A percentile compares a stretch with the other conserved stretches of the same genome.
phyloP scores from a whole-genome alignment of 2,329 filamentous ascomycete species.

The Diaporthe citrichinensis region DNA sequence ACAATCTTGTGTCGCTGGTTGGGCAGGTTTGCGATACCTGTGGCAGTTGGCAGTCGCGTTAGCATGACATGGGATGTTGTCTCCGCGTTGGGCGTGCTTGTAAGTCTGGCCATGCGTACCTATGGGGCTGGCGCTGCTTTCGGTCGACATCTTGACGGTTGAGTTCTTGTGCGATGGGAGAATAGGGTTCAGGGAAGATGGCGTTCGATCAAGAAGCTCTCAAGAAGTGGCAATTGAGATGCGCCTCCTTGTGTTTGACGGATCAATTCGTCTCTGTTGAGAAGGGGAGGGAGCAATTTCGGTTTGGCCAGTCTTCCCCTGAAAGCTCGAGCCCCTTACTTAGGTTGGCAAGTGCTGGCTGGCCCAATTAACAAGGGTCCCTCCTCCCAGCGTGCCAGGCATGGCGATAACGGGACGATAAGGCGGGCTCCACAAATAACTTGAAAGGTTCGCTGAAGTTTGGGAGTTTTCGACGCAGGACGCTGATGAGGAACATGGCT shows the following conservation, averaged over 20 bases:
- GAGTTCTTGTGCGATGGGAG: background rate
- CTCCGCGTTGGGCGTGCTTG: slow-evolving; percentile 12
- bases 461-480: slow-evolving; percentile 9
- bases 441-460: slow-evolving; percentile 37
- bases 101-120: slow-evolving; percentile 63
- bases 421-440: slow-evolving; percentile 31
- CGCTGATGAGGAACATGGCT: slow-evolving; percentile 48
- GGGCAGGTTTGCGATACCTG: slow-evolving; percentile 67
- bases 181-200: slow-evolving; percentile 15
- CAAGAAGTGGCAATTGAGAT: slow-evolving; percentile 32
- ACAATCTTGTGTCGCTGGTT: slow-evolving; percentile 84
- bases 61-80: slow-evolving; percentile 11
- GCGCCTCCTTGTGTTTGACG: slow-evolving; percentile 31
- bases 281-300: slow-evolving; percentile 37
- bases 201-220: slow-evolving; percentile 21
- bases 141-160: slow-evolving; percentile 40
- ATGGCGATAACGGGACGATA: slow-evolving; percentile 28
- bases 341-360: slow-evolving; percentile 32
- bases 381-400: background rate
- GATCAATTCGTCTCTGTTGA: slow-evolving; percentile 33
- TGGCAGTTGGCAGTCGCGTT: slow-evolving; percentile 11
- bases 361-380: slow-evolving; percentile 31
- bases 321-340: slow-evolving; percentile 35
- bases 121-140: slow-evolving; percentile 73
- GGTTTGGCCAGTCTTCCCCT: slow-evolving; percentile 31